Evolutionary conservation across 2,329 filamentous ascomycete species (phyloP), one percentile per base, ranked within the genome.

Genomic region (Colletotrichum tabaci): DNA sequence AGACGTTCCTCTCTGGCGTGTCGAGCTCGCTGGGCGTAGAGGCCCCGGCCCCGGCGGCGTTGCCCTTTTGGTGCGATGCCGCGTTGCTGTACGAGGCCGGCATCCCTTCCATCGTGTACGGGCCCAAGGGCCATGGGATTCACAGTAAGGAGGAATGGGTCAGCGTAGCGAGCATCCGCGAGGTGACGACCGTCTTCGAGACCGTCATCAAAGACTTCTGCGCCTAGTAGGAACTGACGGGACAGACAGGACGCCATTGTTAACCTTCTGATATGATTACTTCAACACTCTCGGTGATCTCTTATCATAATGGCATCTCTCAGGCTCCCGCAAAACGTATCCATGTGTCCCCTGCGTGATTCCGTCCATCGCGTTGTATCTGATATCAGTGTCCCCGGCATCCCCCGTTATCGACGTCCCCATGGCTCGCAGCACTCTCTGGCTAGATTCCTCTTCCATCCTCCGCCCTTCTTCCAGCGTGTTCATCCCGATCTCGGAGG

Each of bases 61-160:
- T 75, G 0, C 75, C 81, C 0, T 87, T 82, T 71, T 89, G 86
- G 87, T 86, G 84, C 0, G 86, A 89, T 74, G 85, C 82, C n/a
- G 86, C 86, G 2, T 75, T 88, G 15, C 73, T 89, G 0, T 78
- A 80, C 0, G 79, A 83, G 21, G 78, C 77, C 16, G 87, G 85
- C 0, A 85, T 88, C 38, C 82, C 85, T 0, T 77, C 82, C 0
- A 77, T 89, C 18, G 78, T 88, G 1, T 87, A 82, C 75, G 85
- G 87, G 0, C 85, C 85, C 0, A 77, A 75, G 10, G 87, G 86
- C 0, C 81, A 83, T n/a, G 87, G 87, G 0, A 72, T 88, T 4
- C 86, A 89, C 74, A 80, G 79, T 1, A 86, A 84, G 61, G 82
- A 86, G 66, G 87, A 89, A 76, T 88, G 83, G 86, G 23, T 85